Percentiles rank a stretch among this genome's conserved stretches.
Conservation (phyloP, 2,329 filamentous ascomycete genomes). For the Microsporum audouinii region DNA sequence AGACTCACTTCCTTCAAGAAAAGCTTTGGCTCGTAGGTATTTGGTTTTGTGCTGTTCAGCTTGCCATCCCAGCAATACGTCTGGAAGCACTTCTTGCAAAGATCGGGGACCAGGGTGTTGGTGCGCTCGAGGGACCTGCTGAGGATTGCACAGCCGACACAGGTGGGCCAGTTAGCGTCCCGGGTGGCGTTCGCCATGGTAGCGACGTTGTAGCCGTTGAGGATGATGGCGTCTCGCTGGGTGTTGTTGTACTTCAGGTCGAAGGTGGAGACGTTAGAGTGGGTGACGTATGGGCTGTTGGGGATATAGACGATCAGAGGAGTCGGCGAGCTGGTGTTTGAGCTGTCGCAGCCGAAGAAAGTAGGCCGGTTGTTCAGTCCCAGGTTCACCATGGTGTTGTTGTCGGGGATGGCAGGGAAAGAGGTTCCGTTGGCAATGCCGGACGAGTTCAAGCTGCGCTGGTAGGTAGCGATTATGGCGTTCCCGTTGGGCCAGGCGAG, state of each 20-base stretch:
- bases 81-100: slow-evolving; percentile 65
- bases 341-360: slow-evolving; percentile 67
- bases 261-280: slow-evolving; percentile 73
- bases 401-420: slow-evolving; percentile 62
- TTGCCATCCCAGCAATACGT: slow-evolving; percentile 93
- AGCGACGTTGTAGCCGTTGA: slow-evolving; percentile 73
- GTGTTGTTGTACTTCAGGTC: slow-evolving; percentile 50
- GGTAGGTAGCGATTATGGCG: slow-evolving; percentile 60
- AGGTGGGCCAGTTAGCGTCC: slow-evolving; percentile 65
- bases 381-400: slow-evolving; percentile 67
- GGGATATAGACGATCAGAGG: slow-evolving; percentile 82
- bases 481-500: slow-evolving; percentile 68
- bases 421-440: slow-evolving; percentile 54
- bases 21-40: slow-evolving; percentile 34
- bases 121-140: slow-evolving; percentile 64
- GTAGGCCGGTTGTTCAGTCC: slow-evolving; percentile 62
- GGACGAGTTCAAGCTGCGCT: slow-evolving; percentile 47
- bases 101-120: slow-evolving; percentile 53
- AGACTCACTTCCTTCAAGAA: slow-evolving; percentile 2
- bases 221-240: slow-evolving; percentile 67
- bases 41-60: slow-evolving; percentile 29
- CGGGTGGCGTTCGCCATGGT: slow-evolving; percentile 72
- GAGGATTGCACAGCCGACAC: slow-evolving; percentile 79
- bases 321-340: slow-evolving; percentile 46
- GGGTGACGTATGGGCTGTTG: slow-evolving; percentile 65